phyloP scores from a whole-genome alignment of 768 basidiomycete species.

The Suillus subalutaceus region DNA sequence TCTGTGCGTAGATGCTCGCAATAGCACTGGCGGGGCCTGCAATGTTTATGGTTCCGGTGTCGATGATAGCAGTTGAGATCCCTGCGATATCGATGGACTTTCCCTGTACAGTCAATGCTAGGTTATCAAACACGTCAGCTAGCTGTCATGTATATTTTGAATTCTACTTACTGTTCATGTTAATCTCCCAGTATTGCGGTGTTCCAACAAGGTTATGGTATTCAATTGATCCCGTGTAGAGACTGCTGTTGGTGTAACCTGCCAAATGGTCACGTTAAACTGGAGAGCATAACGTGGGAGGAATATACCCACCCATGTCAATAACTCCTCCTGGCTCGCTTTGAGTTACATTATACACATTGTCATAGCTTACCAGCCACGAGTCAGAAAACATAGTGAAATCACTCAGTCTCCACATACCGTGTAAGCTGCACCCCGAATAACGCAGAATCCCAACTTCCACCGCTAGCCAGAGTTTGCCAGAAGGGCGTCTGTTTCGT shows the following conservation, averaged over 20 bases:
- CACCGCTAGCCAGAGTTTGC: conserved; percentile 51
- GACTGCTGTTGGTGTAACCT: conserved; percentile 59
- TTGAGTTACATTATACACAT: conserved; percentile 39
- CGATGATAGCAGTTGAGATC: conserved; percentile 49
- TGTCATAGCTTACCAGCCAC: conserved; percentile 38
- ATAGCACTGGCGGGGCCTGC: conserved; percentile 50
- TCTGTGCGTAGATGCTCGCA: conserved; percentile 46
- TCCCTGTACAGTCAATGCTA: conserved; percentile 42
- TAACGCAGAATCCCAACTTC: conserved; percentile 50
- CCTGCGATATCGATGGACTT: conserved; percentile 33
- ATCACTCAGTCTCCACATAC: conserved; percentile 17
- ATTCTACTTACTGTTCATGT: conserved; percentile 26
- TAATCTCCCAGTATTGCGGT: conserved; percentile 52
- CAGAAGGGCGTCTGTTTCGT: conserved; percentile 68
- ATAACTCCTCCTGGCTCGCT: conserved; percentile 76
- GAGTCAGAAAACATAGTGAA: conserved; percentile 11
- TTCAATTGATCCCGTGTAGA: conserved; percentile 53
- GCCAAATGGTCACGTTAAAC: conserved; percentile 18
- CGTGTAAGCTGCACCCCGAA: conserved; percentile 71
- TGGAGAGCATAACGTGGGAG: background rate
- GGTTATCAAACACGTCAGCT: background rate
- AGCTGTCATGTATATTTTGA: no score
- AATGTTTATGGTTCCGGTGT: conserved; percentile 63
- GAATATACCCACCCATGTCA: conserved; percentile 54
- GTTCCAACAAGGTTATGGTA: conserved; percentile 46